Percentiles rank a stretch among this genome's conserved stretches.
Conservation (phyloP, 805 yeast genomes). For the Nakazawaea wickerhamii region DNA sequence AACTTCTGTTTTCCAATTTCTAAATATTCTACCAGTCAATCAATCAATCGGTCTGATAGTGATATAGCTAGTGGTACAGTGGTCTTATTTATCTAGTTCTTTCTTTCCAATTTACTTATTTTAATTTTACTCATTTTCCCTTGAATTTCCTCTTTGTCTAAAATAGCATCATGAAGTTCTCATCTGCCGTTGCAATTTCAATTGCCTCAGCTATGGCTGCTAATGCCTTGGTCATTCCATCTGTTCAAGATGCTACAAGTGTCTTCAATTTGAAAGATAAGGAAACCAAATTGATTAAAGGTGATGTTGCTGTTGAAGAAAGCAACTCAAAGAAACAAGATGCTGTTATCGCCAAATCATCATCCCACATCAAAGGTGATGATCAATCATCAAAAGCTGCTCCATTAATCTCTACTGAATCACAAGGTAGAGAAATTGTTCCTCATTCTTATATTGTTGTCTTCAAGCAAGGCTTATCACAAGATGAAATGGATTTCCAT, state of each 20-base stretch:
- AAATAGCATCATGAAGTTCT: slow-evolving; percentile 16
- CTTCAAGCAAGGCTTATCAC: slow-evolving; percentile 59
- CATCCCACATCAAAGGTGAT: slow-evolving; percentile 12
- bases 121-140: neutral
- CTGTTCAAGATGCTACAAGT: slow-evolving; percentile 18
- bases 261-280: slow-evolving; percentile 12
- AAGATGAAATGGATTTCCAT: slow-evolving; percentile 58
- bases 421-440: slow-evolving; percentile 42
- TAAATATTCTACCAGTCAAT: too few species aligned
- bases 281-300: slow-evolving; percentile 17
- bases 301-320: slow-evolving; percentile 35
- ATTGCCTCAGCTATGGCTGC: slow-evolving; percentile 28
- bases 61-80: too few species aligned
- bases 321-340: slow-evolving; percentile 17
- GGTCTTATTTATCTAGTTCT: too few species aligned
- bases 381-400: slow-evolving; percentile 25
- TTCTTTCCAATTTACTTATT: too few species aligned
- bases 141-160: too few species aligned
- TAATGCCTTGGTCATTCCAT: slow-evolving; percentile 59
- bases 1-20: too few species aligned
- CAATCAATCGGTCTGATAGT: too few species aligned
- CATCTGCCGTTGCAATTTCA: slow-evolving; percentile 21
- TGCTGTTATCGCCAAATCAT: slow-evolving; percentile 5
- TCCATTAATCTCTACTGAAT: slow-evolving; percentile 41
- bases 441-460: slow-evolving; percentile 82